A percentile compares a stretch with the other conserved stretches of the same genome.
phyloP scores from a whole-genome alignment of 192 early-diverging fungal species.

The Podochytrium sp. region DNA sequence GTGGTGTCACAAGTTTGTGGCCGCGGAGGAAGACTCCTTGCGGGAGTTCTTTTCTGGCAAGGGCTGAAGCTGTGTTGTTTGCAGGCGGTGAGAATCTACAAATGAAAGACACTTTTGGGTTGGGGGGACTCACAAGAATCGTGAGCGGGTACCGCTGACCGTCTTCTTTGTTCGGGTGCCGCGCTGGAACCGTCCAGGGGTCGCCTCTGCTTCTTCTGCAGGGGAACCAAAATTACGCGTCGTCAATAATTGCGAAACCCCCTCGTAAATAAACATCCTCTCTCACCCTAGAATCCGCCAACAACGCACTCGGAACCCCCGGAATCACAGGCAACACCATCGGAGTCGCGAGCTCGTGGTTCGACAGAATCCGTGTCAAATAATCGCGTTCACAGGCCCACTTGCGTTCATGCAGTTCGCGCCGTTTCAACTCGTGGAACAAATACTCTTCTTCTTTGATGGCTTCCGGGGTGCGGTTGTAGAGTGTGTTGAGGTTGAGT shows the following conservation, averaged over 20 bases:
- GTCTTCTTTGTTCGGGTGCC: neutral
- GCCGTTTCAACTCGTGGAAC: conserved; percentile 75
- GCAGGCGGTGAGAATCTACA: too few species aligned
- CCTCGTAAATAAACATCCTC: neutral
- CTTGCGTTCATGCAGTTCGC: conserved; percentile 80
- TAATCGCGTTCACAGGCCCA: conserved; percentile 80
- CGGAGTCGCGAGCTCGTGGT: conserved; percentile 35
- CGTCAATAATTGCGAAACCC: neutral
- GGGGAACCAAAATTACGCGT: neutral
- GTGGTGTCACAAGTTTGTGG: conserved; percentile 52
- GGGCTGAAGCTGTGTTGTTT: neutral
- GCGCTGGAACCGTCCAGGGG: neutral
- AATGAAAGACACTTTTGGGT: neutral
- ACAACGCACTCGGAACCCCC: neutral
- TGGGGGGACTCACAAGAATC: neutral
- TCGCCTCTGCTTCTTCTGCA: conserved; percentile 12
- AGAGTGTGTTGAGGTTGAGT: conserved; percentile 72
- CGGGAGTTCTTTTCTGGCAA: conserved; percentile 56
- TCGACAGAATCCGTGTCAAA: conserved; percentile 64
- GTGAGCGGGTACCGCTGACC: neutral
- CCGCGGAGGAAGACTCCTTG: conserved; percentile 70
- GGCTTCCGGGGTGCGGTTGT: conserved; percentile 74
- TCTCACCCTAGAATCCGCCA: conserved; percentile 3
- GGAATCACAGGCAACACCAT: conserved; percentile 22
- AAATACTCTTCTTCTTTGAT: conserved; percentile 78